Evolutionary conservation across 257 asterid genomes (phyloP).

Genomic region (Anisodus tanguticus): DNA sequence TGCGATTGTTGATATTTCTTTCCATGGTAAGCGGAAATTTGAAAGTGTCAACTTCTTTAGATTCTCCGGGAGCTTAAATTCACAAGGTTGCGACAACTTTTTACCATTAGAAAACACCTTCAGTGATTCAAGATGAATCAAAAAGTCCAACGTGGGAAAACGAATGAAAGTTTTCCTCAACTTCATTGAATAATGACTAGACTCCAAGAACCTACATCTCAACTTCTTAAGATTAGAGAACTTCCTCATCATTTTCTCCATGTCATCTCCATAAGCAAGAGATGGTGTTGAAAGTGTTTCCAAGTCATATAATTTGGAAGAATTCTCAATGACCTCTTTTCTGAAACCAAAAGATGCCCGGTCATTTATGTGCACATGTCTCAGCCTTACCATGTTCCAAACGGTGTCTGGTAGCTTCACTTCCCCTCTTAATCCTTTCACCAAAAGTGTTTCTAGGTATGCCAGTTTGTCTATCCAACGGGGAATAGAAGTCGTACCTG

Average conservation of each 20-base stretch:
- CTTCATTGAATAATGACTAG: neutral
- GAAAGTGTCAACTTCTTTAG: conserved; percentile 6
- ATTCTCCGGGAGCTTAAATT: neutral
- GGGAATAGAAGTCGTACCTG: neutral
- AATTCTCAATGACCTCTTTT: neutral
- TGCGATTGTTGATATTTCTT: neutral
- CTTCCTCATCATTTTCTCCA: neutral
- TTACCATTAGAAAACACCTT: conserved; percentile 1
- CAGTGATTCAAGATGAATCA: neutral
- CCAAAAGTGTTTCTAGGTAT: conserved; percentile 30
- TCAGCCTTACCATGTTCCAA: conserved; percentile 28
- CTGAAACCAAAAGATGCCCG: neutral
- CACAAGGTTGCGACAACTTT: neutral
- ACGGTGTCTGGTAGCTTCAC: neutral
- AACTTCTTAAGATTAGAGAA: neutral
- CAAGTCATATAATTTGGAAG: neutral
- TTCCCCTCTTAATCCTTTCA: conserved; percentile 14
- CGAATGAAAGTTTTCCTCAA: neutral
- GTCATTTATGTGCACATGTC: conserved; percentile 32
- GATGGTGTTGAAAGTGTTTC: neutral
- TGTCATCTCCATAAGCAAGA: neutral
- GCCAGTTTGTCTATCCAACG: conserved; percentile 5
- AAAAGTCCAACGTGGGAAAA: neutral
- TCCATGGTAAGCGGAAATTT: neutral
- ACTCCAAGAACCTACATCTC: neutral